These are phyloP conservation scores for Dovyalis caffra DNA, from an alignment of 345 rosid species.

Conservation along the genomic window DNA sequence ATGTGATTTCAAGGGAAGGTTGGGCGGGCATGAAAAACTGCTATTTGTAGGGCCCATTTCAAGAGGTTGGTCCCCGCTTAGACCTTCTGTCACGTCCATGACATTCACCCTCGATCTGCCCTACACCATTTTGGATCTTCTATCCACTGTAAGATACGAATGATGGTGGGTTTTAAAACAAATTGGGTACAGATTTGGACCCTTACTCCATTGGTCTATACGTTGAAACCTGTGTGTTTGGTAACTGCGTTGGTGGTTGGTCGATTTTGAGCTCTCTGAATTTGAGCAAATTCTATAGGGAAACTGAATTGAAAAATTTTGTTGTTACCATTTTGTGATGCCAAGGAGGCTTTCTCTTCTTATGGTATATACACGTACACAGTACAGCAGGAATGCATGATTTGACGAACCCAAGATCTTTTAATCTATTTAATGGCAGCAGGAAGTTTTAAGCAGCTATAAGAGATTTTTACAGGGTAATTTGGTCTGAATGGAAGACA, in stretches of 20 bases:
- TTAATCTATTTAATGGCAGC: not conserved
- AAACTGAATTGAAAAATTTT: not conserved
- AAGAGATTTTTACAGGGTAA: no score
- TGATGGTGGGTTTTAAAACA: not conserved
- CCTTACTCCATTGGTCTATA: not conserved
- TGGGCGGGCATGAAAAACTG: not conserved
- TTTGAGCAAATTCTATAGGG: no score
- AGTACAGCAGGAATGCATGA: not conserved
- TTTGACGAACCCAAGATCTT: not conserved
- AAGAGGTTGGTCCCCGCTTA: not conserved
- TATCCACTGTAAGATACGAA: not conserved
- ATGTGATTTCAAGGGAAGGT: not conserved
- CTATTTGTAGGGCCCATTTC: not conserved
- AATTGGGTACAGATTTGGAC: not conserved
- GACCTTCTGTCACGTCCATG: not conserved
- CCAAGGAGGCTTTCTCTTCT: not conserved
- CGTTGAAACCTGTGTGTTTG: not conserved
- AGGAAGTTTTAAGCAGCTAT: no score
- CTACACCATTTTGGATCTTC: not conserved
- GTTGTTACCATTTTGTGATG: not conserved
- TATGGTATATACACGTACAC: not conserved
- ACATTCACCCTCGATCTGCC: not conserved
- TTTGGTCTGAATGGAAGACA: not conserved
- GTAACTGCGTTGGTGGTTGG: not conserved
- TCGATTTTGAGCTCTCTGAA: not conserved